These are phyloP conservation scores for Botrytis elliptica DNA, from an alignment of 2,329 filamentous ascomycete species.

Conservation along the genomic window DNA sequence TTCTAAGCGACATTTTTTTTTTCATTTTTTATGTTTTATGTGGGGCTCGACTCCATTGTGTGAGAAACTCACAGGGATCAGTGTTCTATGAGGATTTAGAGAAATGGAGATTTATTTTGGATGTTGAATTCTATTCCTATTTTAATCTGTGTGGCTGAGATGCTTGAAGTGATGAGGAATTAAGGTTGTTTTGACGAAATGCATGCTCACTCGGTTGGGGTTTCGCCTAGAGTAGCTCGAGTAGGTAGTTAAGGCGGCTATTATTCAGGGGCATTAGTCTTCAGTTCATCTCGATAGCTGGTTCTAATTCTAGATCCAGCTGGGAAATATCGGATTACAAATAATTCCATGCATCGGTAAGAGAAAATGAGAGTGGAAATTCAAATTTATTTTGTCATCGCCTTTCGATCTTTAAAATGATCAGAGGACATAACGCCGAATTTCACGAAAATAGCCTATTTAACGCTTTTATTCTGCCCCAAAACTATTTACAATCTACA, in stretches of 20 bases:
- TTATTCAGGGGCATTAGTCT: neutral
- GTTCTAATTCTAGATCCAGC: neutral
- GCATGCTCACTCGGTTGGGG: neutral
- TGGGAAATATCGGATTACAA: neutral
- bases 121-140: no score
- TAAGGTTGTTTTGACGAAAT: neutral
- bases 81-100: no score
- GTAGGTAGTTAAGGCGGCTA: neutral
- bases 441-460: neutral
- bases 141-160: neutral
- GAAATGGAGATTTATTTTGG: no score
- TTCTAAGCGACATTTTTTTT: neutral
- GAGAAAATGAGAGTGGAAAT: neutral
- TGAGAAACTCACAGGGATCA: no score
- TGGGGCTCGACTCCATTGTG: neutral
- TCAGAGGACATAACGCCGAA: neutral
- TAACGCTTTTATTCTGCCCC: neutral
- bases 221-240: neutral
- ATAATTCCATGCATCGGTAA: neutral
- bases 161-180: neutral
- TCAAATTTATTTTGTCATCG: neutral
- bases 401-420: neutral
- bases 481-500: conserved; percentile 6
- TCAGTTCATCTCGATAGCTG: neutral
- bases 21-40: neutral